These are phyloP conservation scores for Plantago elongata DNA, from an alignment of 257 asterid species.

Conservation along the genomic window DNA sequence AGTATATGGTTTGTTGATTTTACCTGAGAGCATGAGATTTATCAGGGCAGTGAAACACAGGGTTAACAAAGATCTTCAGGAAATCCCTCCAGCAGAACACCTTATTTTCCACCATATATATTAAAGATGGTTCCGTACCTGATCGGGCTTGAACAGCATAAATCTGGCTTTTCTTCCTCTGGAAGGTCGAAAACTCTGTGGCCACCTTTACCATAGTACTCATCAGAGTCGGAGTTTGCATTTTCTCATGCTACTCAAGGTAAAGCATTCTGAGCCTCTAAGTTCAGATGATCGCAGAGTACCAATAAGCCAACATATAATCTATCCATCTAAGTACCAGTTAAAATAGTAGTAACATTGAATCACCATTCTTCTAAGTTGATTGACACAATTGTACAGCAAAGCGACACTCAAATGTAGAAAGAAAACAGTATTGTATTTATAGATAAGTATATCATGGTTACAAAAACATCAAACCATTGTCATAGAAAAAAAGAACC, in stretches of 20 bases:
- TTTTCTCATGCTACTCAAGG: no score
- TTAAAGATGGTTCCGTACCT: conserved; percentile 80
- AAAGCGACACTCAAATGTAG: neutral
- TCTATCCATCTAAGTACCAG: no score
- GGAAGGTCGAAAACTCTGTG: conserved; percentile 55
- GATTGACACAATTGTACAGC: neutral
- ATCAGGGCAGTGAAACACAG: conserved; percentile 43
- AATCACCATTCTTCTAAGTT: neutral
- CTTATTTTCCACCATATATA: conserved; percentile 34
- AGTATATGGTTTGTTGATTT: neutral
- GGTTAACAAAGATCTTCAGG: conserved; percentile 67
- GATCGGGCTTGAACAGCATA: conserved; percentile 48
- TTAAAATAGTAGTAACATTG: no score
- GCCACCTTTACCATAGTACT: conserved; percentile 32
- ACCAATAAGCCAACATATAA: no score
- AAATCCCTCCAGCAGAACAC: conserved; percentile 67
- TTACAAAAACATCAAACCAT: conserved; percentile 9
- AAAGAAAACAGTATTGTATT: conserved; percentile 2
- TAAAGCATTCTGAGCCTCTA: no score
- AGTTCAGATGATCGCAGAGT: no score
- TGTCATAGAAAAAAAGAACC: conserved; percentile 1
- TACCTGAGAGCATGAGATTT: conserved; percentile 60
- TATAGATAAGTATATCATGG: neutral
- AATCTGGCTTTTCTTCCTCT: conserved; percentile 59
- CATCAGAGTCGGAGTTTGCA: conserved; percentile 16